phyloP scores from a whole-genome alignment of 129 eudicot species.

The Escallonia herrerae region DNA sequence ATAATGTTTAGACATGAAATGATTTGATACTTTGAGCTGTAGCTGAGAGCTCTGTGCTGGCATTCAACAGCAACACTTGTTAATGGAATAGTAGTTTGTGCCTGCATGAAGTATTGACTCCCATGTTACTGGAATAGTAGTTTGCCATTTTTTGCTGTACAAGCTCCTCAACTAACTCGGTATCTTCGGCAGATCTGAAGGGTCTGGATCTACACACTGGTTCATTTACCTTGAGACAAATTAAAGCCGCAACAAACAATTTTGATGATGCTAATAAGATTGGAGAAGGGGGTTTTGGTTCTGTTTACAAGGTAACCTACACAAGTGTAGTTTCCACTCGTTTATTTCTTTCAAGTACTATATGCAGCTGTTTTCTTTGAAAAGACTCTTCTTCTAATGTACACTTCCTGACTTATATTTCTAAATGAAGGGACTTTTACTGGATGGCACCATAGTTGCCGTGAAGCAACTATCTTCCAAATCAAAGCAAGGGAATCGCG shows the following conservation, averaged over 20 bases:
- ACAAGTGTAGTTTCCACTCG: not conserved
- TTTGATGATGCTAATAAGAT: slow-evolving; percentile 44
- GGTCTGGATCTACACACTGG: slow-evolving; percentile 40
- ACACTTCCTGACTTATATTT: not conserved
- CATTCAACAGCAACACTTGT: no score
- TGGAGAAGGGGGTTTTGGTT: slow-evolving; percentile 71
- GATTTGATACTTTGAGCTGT: no score
- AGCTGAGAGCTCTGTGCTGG: no score
- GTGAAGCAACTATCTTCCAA: slow-evolving; percentile 61
- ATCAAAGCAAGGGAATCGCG: slow-evolving; percentile 58
- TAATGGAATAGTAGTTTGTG: no score
- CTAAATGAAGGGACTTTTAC: slow-evolving; percentile 32
- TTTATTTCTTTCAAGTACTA: not conserved
- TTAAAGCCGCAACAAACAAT: slow-evolving; percentile 44
- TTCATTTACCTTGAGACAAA: slow-evolving; percentile 39
- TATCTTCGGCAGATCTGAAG: no score
- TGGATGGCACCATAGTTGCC: slow-evolving; percentile 42
- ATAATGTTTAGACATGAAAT: no score
- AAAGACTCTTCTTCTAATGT: not conserved
- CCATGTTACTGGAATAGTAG: no score
- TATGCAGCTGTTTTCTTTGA: no score
- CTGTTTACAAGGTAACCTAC: slow-evolving; percentile 45
- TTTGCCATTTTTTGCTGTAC: no score
- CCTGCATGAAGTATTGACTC: no score
- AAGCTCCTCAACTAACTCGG: no score